Evolutionary conservation across 2,329 filamentous ascomycete genomes (phyloP).

Genomic region (Colletotrichum simmondsii): DNA sequence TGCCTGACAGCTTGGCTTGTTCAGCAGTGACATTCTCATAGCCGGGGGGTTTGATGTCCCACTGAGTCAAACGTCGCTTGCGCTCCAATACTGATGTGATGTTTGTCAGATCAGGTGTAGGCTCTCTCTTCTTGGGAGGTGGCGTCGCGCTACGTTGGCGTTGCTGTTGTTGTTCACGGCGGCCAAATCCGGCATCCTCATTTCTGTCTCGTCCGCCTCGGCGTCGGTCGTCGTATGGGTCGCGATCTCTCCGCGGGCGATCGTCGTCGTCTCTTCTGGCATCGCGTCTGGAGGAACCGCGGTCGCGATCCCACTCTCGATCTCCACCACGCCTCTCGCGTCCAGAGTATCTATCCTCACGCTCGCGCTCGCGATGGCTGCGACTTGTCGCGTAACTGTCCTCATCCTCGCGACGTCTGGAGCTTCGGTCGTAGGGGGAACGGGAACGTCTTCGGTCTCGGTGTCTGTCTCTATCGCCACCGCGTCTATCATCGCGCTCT

Average conservation of each 20-base stretch:
- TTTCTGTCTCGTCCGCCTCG: conserved; percentile 60
- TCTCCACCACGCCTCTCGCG: conserved; percentile 66
- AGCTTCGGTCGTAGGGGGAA: conserved; percentile 79
- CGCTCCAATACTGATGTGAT: conserved; percentile 84
- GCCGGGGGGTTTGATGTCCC: conserved; percentile 98
- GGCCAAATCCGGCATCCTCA: conserved; percentile 45
- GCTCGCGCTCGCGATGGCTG: conserved; percentile 91
- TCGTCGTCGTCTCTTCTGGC: conserved; percentile 76
- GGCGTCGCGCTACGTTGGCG: conserved; percentile 81
- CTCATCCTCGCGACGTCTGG: conserved; percentile 77
- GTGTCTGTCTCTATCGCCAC: conserved; percentile 50
- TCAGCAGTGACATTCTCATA: conserved; percentile 99
- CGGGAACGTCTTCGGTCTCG: conserved; percentile 82
- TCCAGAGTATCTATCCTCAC: conserved; percentile 89
- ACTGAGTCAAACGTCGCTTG: conserved; percentile 94
- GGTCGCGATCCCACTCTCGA: conserved; percentile 82
- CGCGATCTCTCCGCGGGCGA: conserved; percentile 65
- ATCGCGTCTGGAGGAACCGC: conserved; percentile 69
- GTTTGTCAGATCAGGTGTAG: conserved; percentile 93
- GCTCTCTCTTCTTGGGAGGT: conserved; percentile 90
- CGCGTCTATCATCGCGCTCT: conserved; percentile 48
- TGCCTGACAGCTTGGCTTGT: conserved; percentile 97
- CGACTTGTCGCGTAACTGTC: conserved; percentile 94
- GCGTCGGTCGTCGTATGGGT: conserved; percentile 61
- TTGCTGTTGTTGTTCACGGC: conserved; percentile 60